Base-by-base conservation (phyloP, 176 grass and related monocot genomes). In the Oryza longistaminata region DNA sequence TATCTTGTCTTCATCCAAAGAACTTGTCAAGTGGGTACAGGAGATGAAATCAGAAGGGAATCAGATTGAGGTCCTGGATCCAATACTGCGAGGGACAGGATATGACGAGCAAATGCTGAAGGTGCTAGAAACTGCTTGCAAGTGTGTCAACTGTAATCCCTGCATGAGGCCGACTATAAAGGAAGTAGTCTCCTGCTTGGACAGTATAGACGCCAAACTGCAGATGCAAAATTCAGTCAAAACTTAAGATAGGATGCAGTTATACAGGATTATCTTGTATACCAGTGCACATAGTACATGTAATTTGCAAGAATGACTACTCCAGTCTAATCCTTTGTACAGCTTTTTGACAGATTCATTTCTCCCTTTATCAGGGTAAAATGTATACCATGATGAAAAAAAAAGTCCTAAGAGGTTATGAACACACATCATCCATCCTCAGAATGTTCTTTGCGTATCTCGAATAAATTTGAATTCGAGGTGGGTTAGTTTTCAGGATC, bases 51-150 rank as follows among this genome's bases (percentile, higher is more conserved):
- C 77, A 0, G 12, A 80, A 22, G 88, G 93, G 22, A 82, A 82
- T 80, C 85, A 88, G 64, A 27, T 60, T 25, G 90, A 95, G 39
- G 85, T 86, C 29, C 75, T 92, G 4, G 93, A 94, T 70, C 77
- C 84, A 14, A 22, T 13, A 5, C 74, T 94, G 11, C 37, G 11
- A 71, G 77, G 77, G 11, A 92, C 48, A 33, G 88, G 79, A 15
- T 48, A 88, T 27, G 93, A 95, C 15, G 86, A 82, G 49, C 82
- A 92, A 44, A 95, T 95, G 73, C 29, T 90, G 73, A 85, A 90
- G 74, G 75, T 92, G 50, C 88, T 92, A 75, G 90, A 95, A 75
- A 53, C 45, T 44, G 90, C 93, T 70, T 90, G 79, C 81, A 37
- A 62, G 78, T 95, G 88, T n/a, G 70, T 90, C 78, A 71, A 90